A percentile compares a stretch with the other conserved stretches of the same genome.
phyloP scores from a whole-genome alignment of 2,329 filamentous ascomycete species.

The Dactylellina haptotyla region DNA sequence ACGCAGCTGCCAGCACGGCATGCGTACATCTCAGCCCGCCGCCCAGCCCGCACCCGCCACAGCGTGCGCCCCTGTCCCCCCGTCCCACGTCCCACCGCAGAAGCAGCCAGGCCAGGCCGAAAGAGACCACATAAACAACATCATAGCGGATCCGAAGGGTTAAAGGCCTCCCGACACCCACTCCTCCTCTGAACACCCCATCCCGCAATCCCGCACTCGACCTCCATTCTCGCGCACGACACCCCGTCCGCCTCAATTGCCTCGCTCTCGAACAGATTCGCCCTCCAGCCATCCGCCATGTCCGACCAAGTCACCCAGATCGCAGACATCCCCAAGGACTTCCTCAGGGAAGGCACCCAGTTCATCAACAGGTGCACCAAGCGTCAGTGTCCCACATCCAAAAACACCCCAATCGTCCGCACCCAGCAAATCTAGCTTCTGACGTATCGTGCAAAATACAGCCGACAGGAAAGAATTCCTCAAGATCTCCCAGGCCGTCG shows the following conservation, averaged over 20 bases:
- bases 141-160: constrained; percentile 21
- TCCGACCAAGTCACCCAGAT: constrained; percentile 76
- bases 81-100: neutral
- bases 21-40: constrained; percentile 19
- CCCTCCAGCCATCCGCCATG: constrained; percentile 63
- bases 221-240: neutral
- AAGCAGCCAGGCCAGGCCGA: neutral
- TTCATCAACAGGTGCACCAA: constrained; percentile 73
- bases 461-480: constrained; percentile 62
- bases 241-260: constrained; percentile 12
- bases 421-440: neutral
- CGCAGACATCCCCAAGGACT: constrained; percentile 74
- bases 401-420: neutral
- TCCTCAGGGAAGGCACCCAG: constrained; percentile 71
- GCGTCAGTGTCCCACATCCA: constrained; percentile 63
- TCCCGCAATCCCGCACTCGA: constrained; percentile 15
- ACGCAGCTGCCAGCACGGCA: constrained; percentile 30
- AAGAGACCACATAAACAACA: constrained; percentile 53
- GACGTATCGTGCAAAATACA: constrained; percentile 48
- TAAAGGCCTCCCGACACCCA: neutral
- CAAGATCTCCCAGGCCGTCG: constrained; percentile 66
- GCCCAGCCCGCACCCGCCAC: constrained; percentile 5
- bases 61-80: neutral
- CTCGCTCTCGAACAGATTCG: neutral
- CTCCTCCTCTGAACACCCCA: constrained; percentile 2